These are phyloP conservation scores for Colletotrichum higginsianum DNA, from an alignment of 2,329 filamentous ascomycete species.

Conservation along the genomic window DNA sequence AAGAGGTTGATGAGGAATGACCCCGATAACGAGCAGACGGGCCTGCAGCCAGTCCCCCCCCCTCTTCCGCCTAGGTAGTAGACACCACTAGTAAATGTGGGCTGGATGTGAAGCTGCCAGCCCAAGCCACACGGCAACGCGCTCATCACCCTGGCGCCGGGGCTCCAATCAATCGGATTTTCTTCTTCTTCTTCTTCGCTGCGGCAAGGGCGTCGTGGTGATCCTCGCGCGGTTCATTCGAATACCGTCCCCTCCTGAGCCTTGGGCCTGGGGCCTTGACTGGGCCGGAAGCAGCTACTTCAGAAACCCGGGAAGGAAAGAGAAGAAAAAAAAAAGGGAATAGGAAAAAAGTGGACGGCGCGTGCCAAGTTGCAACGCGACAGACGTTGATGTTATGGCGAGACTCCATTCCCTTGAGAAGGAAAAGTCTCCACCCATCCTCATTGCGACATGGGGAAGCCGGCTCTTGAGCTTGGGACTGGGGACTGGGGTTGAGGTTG, in stretches of 20 bases:
- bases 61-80: not conserved
- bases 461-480: conserved; percentile 12
- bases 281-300: not conserved
- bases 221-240: conserved; percentile 3
- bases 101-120: conserved; percentile 17
- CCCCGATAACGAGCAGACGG: not conserved
- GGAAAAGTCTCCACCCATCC: not conserved
- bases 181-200: no score
- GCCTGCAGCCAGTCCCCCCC: not conserved
- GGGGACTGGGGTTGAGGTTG: conserved; percentile 9
- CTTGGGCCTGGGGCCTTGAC: not conserved
- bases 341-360: not conserved
- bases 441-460: conserved; percentile 38
- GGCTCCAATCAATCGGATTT: not conserved
- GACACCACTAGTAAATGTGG: not conserved
- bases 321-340: not conserved
- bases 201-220: not conserved
- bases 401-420: conserved; percentile 2
- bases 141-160: not conserved
- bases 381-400: not conserved
- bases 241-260: not conserved
- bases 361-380: not conserved
- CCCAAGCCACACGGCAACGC: not conserved
- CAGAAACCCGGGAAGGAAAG: not conserved
- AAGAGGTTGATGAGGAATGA: conserved; percentile 4